Evolutionary conservation across 2,329 filamentous ascomycete species (phyloP).

Genomic region (Boeremia lycopersici): DNA sequence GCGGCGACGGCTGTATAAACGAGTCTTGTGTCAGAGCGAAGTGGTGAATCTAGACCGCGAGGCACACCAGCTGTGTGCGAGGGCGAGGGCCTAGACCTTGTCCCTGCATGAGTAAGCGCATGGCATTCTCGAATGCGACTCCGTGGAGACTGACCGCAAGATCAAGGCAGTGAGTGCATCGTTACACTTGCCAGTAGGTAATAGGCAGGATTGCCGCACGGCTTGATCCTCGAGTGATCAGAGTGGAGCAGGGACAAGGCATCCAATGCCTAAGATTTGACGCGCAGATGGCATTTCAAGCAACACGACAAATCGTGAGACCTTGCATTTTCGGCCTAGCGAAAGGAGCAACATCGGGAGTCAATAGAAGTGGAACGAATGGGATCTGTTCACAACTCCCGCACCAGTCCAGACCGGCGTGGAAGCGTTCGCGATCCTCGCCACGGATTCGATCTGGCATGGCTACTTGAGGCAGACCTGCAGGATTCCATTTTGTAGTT

Average conservation of each 20-base stretch:
- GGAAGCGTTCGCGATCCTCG: constrained; percentile 9
- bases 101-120: constrained; percentile 6
- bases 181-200: too few relatives aligned
- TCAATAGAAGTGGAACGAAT: not conserved
- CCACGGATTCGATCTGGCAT: constrained; percentile 11
- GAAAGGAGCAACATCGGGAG: not conserved
- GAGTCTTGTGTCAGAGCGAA: not conserved
- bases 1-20: not conserved
- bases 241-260: not conserved
- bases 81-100: constrained; percentile 1
- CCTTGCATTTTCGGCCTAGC: not conserved
- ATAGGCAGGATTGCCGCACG: not conserved
- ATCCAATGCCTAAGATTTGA: not conserved
- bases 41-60: constrained; percentile 9
- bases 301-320: not conserved
- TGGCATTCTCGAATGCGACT: constrained; percentile 2
- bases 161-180: not conserved
- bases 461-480: not conserved
- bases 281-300: constrained; percentile 1
- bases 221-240: not conserved
- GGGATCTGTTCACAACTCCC: not conserved
- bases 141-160: not conserved
- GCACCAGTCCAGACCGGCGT: constrained; percentile 1
- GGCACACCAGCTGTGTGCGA: not conserved
- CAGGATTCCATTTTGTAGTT: not conserved